Conservation (phyloP, 768 basidiomycete genomes). For the Inosperma sp. region DNA sequence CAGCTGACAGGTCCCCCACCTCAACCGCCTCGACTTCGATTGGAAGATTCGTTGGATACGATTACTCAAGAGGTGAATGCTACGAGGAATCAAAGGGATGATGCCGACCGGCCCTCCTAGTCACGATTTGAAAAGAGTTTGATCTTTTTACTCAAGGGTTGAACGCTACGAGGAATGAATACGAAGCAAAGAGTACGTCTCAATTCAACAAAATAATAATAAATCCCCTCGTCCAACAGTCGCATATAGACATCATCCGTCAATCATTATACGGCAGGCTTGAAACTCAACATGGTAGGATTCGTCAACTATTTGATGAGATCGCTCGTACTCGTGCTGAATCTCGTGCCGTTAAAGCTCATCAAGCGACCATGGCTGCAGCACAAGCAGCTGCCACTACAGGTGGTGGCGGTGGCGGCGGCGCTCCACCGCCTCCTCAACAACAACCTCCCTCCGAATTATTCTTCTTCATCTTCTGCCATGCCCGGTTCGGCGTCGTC, state of each 20-base stretch:
- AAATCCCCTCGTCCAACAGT: conserved; percentile 41
- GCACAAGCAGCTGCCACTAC: background rate
- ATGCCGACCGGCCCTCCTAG: too few species aligned
- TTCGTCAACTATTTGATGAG: conserved; percentile 83
- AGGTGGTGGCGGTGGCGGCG: conserved; percentile 7
- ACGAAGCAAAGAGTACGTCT: conserved; percentile 77
- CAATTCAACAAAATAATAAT: background rate
- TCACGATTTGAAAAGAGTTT: conserved; percentile 84
- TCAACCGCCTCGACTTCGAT: conserved; percentile 31
- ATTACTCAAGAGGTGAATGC: conserved; percentile 62
- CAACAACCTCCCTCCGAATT: too few species aligned
- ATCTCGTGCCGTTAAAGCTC: conserved; percentile 40
- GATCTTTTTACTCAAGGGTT: conserved; percentile 70
- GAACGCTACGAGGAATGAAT: conserved; percentile 68
- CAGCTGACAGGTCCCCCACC: conserved; percentile 42
- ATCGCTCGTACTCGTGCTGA: conserved; percentile 67
- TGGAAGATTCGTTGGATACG: conserved; percentile 76
- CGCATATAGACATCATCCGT: conserved; percentile 76
- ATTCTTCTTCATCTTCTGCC: background rate
- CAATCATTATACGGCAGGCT: conserved; percentile 90
- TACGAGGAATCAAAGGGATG: conserved; percentile 76
- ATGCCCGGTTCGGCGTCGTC: conserved; percentile 3
- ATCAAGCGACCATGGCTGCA: conserved; percentile 15
- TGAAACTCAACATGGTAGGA: conserved; percentile 82
- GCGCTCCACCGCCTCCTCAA: conserved; percentile 1